Base-by-base conservation (phyloP, 345 rosid genomes). In the Linum tenue region DNA sequence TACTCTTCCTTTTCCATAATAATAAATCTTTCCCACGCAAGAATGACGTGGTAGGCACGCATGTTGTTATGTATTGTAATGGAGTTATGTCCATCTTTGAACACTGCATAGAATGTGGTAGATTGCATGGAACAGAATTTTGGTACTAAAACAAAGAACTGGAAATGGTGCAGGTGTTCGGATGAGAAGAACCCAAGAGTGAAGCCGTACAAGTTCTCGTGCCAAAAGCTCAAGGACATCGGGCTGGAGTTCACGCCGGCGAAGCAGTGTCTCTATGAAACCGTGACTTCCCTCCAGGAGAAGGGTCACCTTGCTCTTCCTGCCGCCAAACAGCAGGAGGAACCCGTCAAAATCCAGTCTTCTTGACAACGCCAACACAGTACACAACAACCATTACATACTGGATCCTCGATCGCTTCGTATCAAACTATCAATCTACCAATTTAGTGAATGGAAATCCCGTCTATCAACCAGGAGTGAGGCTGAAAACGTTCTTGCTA, bases 211-310 rank as follows among this genome's bases (percentile, higher is more conserved):
- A 86, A 85, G 67, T 85, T 90, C 75, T 67, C 95, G 4, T 86
- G 85, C 71, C 81, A 88, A 58, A 94, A 88, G 89, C 86, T 90
- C 0, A 85, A 68, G 76, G 95, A 86, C 65, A 17, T 92, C 31
- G 98, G 97, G 0, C 40, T 92, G n/a, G 91, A 88, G 72, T 86
- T 92, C 76, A 86, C 83, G 40, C 77, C 99, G 0, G 86, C 84
- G 69, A 86, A 86, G 72, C 96, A 94, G 53, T 73, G 86, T 75
- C 72, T 94, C 1, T 94, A 90, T 59, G 96, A 94, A 63, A 86
- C 99, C 2, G 99, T 94, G 5, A 94, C 80, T 83, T 79, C 86
- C 81, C 77, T 94, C 75, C 91, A 90, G 78, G 95, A 90, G 75
- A 90, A 80, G 72, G 97, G 96, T 22, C 92, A 85, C 55, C 88